Percentiles rank a stretch among this genome's conserved stretches.
Conservation (phyloP, 1,284 basidiomycete genomes). For the Fomitiporia mediterranea region DNA sequence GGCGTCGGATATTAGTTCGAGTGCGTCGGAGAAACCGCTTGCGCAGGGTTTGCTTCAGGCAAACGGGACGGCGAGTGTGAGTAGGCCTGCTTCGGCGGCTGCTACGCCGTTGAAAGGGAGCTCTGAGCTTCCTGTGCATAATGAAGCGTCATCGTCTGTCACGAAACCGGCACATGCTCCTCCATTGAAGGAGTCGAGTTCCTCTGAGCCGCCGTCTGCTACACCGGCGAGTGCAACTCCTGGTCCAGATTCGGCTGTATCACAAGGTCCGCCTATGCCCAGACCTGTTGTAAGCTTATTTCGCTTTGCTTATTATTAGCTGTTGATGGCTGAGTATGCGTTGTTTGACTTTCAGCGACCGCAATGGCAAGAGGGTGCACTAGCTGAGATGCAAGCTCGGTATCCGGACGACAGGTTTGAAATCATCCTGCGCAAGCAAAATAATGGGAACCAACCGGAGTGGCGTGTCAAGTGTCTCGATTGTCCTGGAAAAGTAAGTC, state of each 20-base stretch:
- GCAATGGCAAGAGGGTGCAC: conserved; percentile 63
- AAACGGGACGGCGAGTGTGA: conserved; percentile 38
- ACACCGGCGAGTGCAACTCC: conserved; percentile 8
- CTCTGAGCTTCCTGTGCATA: conserved; percentile 19
- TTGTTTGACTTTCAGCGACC: conserved; percentile 44
- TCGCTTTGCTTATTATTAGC: neutral
- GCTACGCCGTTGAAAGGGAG: conserved; percentile 20
- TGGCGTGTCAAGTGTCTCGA: conserved; percentile 95
- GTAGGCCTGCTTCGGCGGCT: conserved; percentile 28
- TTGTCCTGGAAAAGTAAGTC: conserved; percentile 85
- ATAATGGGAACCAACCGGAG: conserved; percentile 52
- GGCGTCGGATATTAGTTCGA: conserved; percentile 57
- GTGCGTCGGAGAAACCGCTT: conserved; percentile 63
- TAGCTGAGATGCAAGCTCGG: conserved; percentile 59
- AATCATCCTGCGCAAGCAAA: conserved; percentile 59
- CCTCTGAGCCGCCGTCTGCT: conserved; percentile 10
- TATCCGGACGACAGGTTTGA: conserved; percentile 86
- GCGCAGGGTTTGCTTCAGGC: conserved; percentile 50
- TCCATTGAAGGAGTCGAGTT: neutral
- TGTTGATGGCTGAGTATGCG: conserved; percentile 4
- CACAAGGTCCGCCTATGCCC: neutral
- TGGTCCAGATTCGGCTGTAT: conserved; percentile 1
- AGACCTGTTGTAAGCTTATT: conserved; percentile 1
- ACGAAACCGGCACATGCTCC: neutral
- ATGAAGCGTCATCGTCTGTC: conserved; percentile 1